Percentiles rank a stretch among this genome's conserved stretches.
phyloP scores from a whole-genome alignment of 208 protist species.

The Leishmania gerbilli region DNA sequence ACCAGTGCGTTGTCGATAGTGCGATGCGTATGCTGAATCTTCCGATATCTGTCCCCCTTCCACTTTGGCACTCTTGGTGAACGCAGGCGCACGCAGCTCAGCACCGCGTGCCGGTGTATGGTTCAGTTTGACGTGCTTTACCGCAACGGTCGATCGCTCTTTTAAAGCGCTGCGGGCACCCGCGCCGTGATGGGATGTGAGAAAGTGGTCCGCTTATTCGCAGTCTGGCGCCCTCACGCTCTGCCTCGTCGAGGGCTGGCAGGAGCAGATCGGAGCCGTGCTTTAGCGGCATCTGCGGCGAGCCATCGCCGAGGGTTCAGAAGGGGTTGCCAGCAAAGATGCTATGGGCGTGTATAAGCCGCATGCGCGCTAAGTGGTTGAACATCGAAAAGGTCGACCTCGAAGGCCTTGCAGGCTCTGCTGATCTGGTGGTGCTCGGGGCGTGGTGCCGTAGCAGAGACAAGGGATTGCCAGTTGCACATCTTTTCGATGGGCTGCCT shows the following conservation, averaged over 20 bases:
- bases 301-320: slow-evolving; percentile 65
- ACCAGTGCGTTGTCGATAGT: slow-evolving; percentile 81
- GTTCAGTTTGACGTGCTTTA: slow-evolving; percentile 91
- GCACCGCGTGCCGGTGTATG: slow-evolving; percentile 64
- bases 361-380: slow-evolving; percentile 75
- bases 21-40: slow-evolving; percentile 89
- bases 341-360: slow-evolving; percentile 67
- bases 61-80: slow-evolving; percentile 86
- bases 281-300: slow-evolving; percentile 58
- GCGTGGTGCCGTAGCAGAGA: slow-evolving; percentile 80
- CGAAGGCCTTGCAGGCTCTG: slow-evolving; percentile 73
- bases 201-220: slow-evolving; percentile 33
- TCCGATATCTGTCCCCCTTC: slow-evolving; percentile 59
- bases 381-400: slow-evolving; percentile 94
- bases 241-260: slow-evolving; percentile 43
- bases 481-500: slow-evolving; percentile 79
- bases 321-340: slow-evolving; percentile 88
- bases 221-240: slow-evolving; percentile 63
- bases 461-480: slow-evolving; percentile 57
- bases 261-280: slow-evolving; percentile 27
- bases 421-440: slow-evolving; percentile 83
- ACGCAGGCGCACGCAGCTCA: slow-evolving; percentile 73
- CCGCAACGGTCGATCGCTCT: slow-evolving; percentile 54
- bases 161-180: slow-evolving; percentile 37
- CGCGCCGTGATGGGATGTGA: slow-evolving; percentile 44